Evolutionary conservation across 371 early-diverging fungal species (phyloP), one percentile per base, ranked within the genome.

Genomic region (Zychaea mexicana): DNA sequence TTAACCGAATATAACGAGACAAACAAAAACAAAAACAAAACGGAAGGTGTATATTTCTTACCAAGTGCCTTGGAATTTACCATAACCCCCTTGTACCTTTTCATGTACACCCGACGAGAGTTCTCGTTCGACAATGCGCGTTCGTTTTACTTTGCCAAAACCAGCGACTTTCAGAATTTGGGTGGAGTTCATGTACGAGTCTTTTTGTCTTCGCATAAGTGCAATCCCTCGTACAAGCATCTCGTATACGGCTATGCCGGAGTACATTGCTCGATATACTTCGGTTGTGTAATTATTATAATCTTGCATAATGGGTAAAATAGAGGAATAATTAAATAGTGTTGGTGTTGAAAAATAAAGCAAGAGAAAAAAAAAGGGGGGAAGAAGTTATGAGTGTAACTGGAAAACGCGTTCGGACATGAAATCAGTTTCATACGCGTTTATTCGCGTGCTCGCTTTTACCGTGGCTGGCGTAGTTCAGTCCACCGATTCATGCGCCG

Each of bases 71-170:
- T 97, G 96, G 72, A 94, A 97, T 82, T 96, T 96, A 32, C 98
- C 98, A 76, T 97, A 97, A 17, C 98, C 98, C 22, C 98, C 98
- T 78, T 97, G 97, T 10, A 98, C 92, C 79, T 97, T 97, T 67
- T 98, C 97, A 68, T 94, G 95, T 36, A 87, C 85, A 4, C 94
- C 96, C 26, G 77, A 76, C 47, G 91, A 77, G 3, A 96, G 88
- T 72, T 94, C 94, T 61, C 88, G 86, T 70, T 98, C 98, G 7
- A 98, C 85, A 62, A 97, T 95, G 72, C 94, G 94, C 26, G 97
- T 95, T 19, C 98, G 84, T 70, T 85, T 88, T 36, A 90, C 92
- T 78, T 97, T 97, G 47, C 97, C 98, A 66, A 95, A 87, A 32
- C 90, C 90, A 12, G 97, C 98, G n/a, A 96, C 94, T 77, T 98